Evolutionary conservation across 768 basidiomycete genomes (phyloP), one percentile per base, ranked within the genome.

Genomic region (Boletus edulis): DNA sequence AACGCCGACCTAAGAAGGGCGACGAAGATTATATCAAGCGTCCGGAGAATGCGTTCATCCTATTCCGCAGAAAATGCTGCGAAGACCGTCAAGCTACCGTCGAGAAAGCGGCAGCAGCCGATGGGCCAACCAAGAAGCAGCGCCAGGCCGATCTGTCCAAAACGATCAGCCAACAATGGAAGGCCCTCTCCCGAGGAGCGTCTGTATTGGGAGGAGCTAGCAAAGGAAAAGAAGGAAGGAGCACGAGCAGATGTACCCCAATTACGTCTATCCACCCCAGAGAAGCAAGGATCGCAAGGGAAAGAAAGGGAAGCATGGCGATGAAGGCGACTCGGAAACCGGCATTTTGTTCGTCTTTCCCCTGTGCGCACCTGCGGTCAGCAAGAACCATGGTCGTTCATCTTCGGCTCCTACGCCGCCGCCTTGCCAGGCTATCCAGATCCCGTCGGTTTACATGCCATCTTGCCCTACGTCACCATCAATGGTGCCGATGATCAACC

Each of bases 101-200:
- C 49, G 81, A 81, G 47, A 81, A 82, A 49, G 78, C 73, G 4
- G 63, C 70, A 17, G 58, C 54, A 0, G 46, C 65, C 18, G 65
- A 67, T 40, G 62, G 71, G 3, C 77, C 81, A 5, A 68, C 79
- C 13, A 89, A 88, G 82, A 89, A 88, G 69, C 84, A 86, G 68
- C 82, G 86, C 45, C 84, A 84, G 70, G 84, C 88, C 10, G 87
- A 90, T 74, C 81, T 91, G 39, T 87, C 87, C 41, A 91, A 91
- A 77, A 84, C 83, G 29, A 90, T 91, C 72, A 86, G 85, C 64
- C 84, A 86, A 73, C 84, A 87, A 73, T 91, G 89, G 89, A 88
- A 87, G 73, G 68, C 77, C 27, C 79, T 91, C 49, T 65, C 81
- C 13, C 46, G 79, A 32, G 64, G 88, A 91, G 71, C 76, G 85